phyloP scores from a whole-genome alignment of 192 early-diverging fungal species.

The Rhizophagus clarus region DNA sequence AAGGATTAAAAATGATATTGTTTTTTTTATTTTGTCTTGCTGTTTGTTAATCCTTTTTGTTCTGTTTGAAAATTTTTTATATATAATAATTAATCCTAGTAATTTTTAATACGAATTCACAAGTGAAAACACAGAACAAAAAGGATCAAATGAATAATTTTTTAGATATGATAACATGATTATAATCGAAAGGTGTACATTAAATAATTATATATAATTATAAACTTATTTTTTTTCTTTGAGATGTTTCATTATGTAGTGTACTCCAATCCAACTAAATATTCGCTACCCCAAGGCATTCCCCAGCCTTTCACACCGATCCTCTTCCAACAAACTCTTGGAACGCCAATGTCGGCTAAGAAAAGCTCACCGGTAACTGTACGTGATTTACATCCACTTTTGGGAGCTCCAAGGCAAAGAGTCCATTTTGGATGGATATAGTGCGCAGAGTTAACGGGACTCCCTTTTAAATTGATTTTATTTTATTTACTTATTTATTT shows the following conservation, averaged over 20 bases:
- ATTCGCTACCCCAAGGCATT: conserved; percentile 65
- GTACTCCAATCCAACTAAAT: conserved; percentile 58
- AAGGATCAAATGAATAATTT: background rate
- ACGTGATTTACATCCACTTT: conserved; percentile 58
- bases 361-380: conserved; percentile 71
- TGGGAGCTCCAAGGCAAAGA: conserved; percentile 73
- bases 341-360: conserved; percentile 78
- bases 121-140: background rate
- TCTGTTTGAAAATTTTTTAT: no score
- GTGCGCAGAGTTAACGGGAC: conserved; percentile 50
- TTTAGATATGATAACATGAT: background rate
- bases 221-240: background rate
- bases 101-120: no score
- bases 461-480: conserved; percentile 44
- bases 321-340: conserved; percentile 60
- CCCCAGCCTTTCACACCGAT: conserved; percentile 53
- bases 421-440: conserved; percentile 78
- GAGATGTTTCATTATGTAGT: background rate
- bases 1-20: no score
- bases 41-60: no score
- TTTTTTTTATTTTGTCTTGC: no score
- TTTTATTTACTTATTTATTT: no score
- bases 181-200: background rate
- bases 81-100: no score
- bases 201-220: background rate